Conservation (phyloP, 2,329 filamentous ascomycete genomes). For the Thelonectria blattea region DNA sequence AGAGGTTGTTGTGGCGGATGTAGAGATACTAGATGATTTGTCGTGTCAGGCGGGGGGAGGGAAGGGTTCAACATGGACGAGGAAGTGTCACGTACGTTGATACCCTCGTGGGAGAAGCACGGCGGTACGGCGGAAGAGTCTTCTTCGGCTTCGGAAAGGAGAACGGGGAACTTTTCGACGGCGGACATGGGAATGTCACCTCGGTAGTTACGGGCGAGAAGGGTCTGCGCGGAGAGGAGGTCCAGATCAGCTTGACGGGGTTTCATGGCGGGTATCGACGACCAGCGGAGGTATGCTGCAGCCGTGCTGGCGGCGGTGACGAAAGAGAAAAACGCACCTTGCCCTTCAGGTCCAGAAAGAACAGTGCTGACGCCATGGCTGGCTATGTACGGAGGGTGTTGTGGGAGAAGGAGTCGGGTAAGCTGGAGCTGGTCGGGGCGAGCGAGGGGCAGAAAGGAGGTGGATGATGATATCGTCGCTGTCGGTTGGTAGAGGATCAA, state of each 20-base stretch:
- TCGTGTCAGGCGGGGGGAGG: slow-evolving; percentile 25
- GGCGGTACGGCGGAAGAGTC: slow-evolving; percentile 96
- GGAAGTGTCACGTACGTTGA: slow-evolving; percentile 73
- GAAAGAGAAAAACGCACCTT: slow-evolving; percentile 66
- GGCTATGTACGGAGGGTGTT: slow-evolving; percentile 25
- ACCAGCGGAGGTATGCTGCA: not conserved
- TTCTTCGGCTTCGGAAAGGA: slow-evolving; percentile 98
- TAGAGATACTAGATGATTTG: slow-evolving; percentile 79
- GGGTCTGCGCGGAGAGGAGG: slow-evolving; percentile 71
- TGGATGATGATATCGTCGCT: slow-evolving; percentile 27
- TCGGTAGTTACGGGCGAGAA: slow-evolving; percentile 96
- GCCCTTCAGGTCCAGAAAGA: slow-evolving; percentile 99
- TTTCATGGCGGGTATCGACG: slow-evolving; percentile 4
- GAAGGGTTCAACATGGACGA: slow-evolving; percentile 15
- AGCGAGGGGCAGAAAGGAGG: slow-evolving; percentile 37
- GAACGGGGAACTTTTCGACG: slow-evolving; percentile 95
- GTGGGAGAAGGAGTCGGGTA: slow-evolving; percentile 29
- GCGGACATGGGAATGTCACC: slow-evolving; percentile 99
- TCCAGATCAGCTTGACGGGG: slow-evolving; percentile 32
- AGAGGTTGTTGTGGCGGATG: slow-evolving; percentile 98
- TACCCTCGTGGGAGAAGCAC: slow-evolving; percentile 97
- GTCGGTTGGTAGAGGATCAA: slow-evolving; percentile 22
- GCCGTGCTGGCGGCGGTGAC: not conserved
- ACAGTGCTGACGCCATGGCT: slow-evolving; percentile 93
- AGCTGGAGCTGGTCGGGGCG: slow-evolving; percentile 16